Evolutionary conservation across 2,329 filamentous ascomycete species (phyloP), one percentile per base, ranked within the genome.

Genomic region (Aulographum hederae): DNA sequence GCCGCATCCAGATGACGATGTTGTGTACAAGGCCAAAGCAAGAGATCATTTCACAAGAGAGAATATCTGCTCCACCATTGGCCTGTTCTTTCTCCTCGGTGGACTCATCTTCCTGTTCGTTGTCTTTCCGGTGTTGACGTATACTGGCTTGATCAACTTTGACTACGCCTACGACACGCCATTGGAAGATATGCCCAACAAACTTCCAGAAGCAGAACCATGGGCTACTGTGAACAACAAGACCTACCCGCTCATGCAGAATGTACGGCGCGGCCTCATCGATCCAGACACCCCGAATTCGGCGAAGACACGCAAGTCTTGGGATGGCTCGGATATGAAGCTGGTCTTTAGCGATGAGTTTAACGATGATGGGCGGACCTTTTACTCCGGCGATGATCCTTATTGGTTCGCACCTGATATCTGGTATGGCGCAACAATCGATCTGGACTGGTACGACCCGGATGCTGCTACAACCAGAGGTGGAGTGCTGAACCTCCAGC

Each of bases 281-380:
- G 65, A 69, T 38, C 60, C 58, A 2, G 59, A 63, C 32, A 69
- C 65, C 0, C 65, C 64, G 3, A 32, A 48, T 3, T 46, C 41
- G 20, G 64, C 54, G 12, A 60, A 50, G 46, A 62, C 51, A 0
- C 54, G 56, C 34, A 56, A 44, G 16, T 58, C 60, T 8, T 48
- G 62, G 16, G 52, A 61, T 35, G 58, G 57, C 5, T 54, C 60
- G 18, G 51, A 53, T 4, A 47, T 63, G 19, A 52, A 57, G 10
- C 43, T 69, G 3, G 63, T 68, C 1, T 69, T 68, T 41, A 67
- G 63, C 35, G 65, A 69, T 35, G 65, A 69, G 37, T 69, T 69
- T 46, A 67, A 67, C 37, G 47, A 54, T 6, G 46, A 58, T 25
- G 61, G 62, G 32, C 50, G 65, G 18, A 65, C 63, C 0, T 69